Conservation (phyloP, 371 early-diverging fungal species). For the Mucor plumbeus region DNA sequence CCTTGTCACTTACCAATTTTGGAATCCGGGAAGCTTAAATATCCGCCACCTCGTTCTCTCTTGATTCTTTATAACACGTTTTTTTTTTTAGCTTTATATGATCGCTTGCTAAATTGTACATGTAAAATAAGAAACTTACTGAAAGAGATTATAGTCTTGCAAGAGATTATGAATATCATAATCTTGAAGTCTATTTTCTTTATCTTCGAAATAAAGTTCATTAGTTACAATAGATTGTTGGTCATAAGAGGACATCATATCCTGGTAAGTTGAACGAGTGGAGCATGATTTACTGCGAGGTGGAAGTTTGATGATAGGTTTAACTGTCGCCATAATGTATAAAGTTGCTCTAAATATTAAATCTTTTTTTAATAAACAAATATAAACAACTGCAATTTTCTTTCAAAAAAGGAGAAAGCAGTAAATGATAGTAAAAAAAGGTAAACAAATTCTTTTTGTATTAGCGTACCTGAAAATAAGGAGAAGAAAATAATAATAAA, state of each 20-base stretch:
- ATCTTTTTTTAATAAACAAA: not conserved
- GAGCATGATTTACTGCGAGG: constrained; percentile 29
- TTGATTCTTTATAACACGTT: constrained; percentile 28
- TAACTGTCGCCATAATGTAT: constrained; percentile 10
- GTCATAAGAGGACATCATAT: constrained; percentile 1
- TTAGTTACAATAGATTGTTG: constrained; percentile 8
- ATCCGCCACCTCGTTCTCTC: constrained; percentile 39
- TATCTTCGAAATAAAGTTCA: constrained; percentile 25
- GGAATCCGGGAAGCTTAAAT: constrained; percentile 36
- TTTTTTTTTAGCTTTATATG: constrained; percentile 13
- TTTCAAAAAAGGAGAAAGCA: constrained; percentile 4
- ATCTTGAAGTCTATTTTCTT: constrained; percentile 18
- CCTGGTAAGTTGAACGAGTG: constrained; percentile 16
- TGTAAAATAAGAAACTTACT: constrained; percentile 16
- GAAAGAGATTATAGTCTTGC: constrained; percentile 20
- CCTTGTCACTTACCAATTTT: constrained; percentile 30
- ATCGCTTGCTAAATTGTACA: not conserved
- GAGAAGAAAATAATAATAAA: not conserved
- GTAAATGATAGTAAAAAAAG: not conserved
- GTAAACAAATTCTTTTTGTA: not conserved
- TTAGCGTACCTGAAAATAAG: constrained; percentile 2
- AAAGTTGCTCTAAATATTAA: not conserved
- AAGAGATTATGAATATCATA: constrained; percentile 23
- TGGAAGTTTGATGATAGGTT: constrained; percentile 32
- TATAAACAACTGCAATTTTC: not conserved